Percentiles rank a stretch among this genome's conserved stretches.
Evolutionary conservation across 805 yeast species (phyloP).

Genomic region (Priceomyces melissophilus): DNA sequence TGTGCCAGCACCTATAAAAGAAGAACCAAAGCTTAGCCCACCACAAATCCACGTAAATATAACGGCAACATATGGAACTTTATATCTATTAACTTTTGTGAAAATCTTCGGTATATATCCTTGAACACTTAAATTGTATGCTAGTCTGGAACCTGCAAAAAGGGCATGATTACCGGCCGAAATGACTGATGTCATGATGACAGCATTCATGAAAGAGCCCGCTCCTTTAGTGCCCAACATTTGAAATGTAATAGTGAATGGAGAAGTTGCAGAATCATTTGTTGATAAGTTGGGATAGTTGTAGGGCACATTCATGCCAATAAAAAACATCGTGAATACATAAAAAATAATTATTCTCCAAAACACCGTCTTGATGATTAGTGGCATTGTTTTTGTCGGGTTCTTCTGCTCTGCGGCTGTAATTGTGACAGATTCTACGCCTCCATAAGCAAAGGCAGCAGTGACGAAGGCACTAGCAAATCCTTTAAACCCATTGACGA

Average conservation of each 20-base stretch:
- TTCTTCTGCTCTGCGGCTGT: slow-evolving; percentile 34
- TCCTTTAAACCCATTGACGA: slow-evolving; percentile 50
- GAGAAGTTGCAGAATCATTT: slow-evolving; percentile 30
- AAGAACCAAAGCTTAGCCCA: slow-evolving; percentile 59
- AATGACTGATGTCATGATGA: slow-evolving; percentile 51
- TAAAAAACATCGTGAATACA: slow-evolving; percentile 36
- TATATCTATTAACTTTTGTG: slow-evolving; percentile 38
- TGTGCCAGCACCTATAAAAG: slow-evolving; percentile 52
- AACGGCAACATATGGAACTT: slow-evolving; percentile 50
- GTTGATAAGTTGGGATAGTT: slow-evolving; percentile 31
- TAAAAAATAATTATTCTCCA: slow-evolving; percentile 33
- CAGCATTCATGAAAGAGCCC: slow-evolving; percentile 49
- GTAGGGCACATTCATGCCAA: slow-evolving; percentile 41
- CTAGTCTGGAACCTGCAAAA: slow-evolving; percentile 48
- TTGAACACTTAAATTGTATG: slow-evolving; percentile 48
- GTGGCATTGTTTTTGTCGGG: slow-evolving; percentile 29
- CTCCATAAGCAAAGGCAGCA: slow-evolving; percentile 52
- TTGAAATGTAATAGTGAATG: slow-evolving; percentile 42
- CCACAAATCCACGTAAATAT: slow-evolving; percentile 50
- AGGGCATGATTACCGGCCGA: slow-evolving; percentile 56
- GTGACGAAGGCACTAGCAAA: slow-evolving; percentile 49
- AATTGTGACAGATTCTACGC: slow-evolving; percentile 39
- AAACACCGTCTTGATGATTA: slow-evolving; percentile 29
- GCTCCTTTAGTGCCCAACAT: slow-evolving; percentile 41
- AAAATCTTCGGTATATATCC: slow-evolving; percentile 45